phyloP scores from a whole-genome alignment of 495 filamentous ascomycete species.

The Penicillium fimorum region DNA sequence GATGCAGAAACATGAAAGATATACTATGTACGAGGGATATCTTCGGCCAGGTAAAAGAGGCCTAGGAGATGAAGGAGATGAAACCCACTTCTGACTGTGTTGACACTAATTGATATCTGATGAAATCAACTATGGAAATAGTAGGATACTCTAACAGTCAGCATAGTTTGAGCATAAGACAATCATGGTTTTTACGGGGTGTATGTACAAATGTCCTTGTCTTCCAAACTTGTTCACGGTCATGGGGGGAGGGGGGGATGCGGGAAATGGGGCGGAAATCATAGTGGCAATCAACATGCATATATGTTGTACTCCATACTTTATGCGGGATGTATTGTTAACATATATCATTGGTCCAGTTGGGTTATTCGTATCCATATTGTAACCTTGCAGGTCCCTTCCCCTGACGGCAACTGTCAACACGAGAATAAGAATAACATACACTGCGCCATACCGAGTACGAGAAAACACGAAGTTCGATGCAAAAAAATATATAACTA shows the following conservation, averaged over 20 bases:
- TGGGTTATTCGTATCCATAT: neutral
- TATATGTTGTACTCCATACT: neutral
- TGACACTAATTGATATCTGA: neutral
- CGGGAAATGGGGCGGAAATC: neutral
- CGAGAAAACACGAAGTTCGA: neutral
- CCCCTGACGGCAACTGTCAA: neutral
- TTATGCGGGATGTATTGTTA: no score
- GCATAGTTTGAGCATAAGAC: neutral
- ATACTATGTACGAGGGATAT: neutral
- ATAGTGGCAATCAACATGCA: neutral
- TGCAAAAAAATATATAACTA: neutral
- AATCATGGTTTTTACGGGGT: neutral
- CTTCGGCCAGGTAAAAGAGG: neutral
- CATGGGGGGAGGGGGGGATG: neutral
- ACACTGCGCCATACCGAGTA: neutral
- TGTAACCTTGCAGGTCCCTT: neutral
- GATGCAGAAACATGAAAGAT: neutral
- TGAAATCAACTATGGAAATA: neutral
- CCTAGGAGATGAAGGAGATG: neutral
- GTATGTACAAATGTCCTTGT: neutral
- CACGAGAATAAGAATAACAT: constrained; percentile 1
- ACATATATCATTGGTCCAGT: neutral
- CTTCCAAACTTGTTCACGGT: neutral
- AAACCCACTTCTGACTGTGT: neutral
- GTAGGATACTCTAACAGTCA: neutral